Evolutionary conservation across 306 rosid species (phyloP), one percentile per base, ranked within the genome.

Genomic region (Fragaria nilgerrensis): DNA sequence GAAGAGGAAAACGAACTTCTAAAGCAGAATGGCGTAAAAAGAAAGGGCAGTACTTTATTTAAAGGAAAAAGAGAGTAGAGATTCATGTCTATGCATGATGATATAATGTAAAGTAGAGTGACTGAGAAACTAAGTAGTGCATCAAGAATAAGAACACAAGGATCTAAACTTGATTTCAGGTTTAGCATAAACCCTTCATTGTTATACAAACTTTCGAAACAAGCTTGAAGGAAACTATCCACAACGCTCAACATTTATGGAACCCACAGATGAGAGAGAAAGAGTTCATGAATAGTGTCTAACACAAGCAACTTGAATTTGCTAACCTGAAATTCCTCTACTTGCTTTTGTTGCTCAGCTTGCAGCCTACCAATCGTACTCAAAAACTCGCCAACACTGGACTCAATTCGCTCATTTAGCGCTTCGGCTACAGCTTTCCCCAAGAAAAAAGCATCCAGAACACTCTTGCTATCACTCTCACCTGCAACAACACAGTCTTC

Each of bases 371-470:
- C 97, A 80, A 95, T 81, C 37, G 87, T 39, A 72, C 98, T 83
- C 73, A 92, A 85, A 59, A 95, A 8, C 87, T 92, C 99, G 3
- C 99, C 99, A 13, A 95, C 85, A 20, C 89, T 75, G 15, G 99
- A 95, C 83, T 95, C 99, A 27, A 95, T 76, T 16, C 99, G 94
- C 84, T 95, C 98, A 41, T 90, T 92, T 69, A 95, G 49, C 59
- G 96, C 93, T 84, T 95, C 99, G 15, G 96, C 99, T 6, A 95
- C 63, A 82, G 99, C 99, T 77, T 92, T 95, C 55, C 99, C 99
- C 85, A 95, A 80, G 93, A 95, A 95, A 85, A 95, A 95, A 2
- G 99, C 96, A 86, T 95, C 97, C 55, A 92, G 82, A 80, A 95
- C 88, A 76, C 88, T 88, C 85, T 81, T 87, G 84, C 86, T 91